Evolutionary conservation across 768 basidiomycete genomes (phyloP), one percentile per base, ranked within the genome.

Genomic region (Pisolithus sp.): DNA sequence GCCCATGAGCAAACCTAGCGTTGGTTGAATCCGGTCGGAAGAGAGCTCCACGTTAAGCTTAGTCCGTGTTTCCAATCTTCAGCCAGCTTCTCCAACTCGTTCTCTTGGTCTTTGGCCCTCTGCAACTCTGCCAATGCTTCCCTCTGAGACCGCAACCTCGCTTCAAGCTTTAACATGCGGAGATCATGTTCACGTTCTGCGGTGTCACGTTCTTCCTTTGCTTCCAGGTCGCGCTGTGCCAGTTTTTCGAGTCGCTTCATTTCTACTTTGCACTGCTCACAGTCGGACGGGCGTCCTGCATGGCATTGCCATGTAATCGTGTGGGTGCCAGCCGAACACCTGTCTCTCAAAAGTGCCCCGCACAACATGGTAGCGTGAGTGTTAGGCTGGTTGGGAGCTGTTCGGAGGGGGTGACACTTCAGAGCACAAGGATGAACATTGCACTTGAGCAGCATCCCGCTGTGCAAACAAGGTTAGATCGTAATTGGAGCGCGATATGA

Each of bases 341-440:
- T 68, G 1, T 46, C 55, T 0, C 55, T 50, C 38, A 80, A 58
- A 20, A 69, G 51, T 10, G 66, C 59, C 23, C 63, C 53, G 64
- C 85, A 86, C 2, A 48, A 53, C 68, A 79, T 75, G 26, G 47
- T 53, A 6, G 9, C 28, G 46, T 64, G 62, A 13, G 54, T 34
- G 4, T 63, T 59, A 3, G 59, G 62, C 20, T 57, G 57, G 45
- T 62, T 80, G 74, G 17, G 80, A 75, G 62, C 85, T 76, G 54
- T 78, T 77, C 44, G 55, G 60, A 10, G 51, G 49, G 76, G 77
- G 62, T 86, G 85, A 50, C 85, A 87, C 60, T 74, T 84, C 0
- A 74, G 80, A 2, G 77, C 71, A 57, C 85, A 87, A 2, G 36
- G 46, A 58, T 86, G 85, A 8, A 75, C 13, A 1, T 73, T 71